Percentiles rank a stretch among this genome's conserved stretches.
phyloP scores from a whole-genome alignment of 495 filamentous ascomycete species.

The Wilcoxina mikolae region DNA sequence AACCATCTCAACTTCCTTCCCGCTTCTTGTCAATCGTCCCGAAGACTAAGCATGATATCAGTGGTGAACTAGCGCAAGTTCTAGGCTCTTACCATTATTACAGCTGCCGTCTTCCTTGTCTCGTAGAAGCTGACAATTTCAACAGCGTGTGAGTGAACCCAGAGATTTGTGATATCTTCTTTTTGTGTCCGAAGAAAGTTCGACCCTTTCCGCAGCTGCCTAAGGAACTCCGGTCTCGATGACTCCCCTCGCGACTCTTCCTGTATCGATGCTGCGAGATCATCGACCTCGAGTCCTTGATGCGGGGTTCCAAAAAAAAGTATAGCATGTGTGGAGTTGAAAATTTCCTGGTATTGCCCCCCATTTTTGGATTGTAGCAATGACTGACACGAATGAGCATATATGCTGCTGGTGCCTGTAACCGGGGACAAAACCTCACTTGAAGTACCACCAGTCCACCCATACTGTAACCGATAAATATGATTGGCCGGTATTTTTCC shows the following conservation, averaged over 20 bases:
- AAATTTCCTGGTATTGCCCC: conserved; percentile 3
- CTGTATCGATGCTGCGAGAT: conserved; percentile 10
- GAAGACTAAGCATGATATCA: neutral
- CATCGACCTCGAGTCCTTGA: conserved; percentile 10
- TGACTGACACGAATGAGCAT: neutral
- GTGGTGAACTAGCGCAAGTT: neutral
- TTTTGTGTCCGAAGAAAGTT: conserved; percentile 8
- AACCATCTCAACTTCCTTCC: conserved; percentile 13
- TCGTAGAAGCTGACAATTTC: conserved; percentile 23
- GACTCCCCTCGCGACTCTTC: neutral
- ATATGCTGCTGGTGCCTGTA: too few relatives aligned
- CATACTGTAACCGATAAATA: conserved; percentile 30
- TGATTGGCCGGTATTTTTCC: conserved; percentile 24
- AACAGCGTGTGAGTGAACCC: neutral
- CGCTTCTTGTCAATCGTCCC: conserved; percentile 7
- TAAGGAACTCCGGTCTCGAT: neutral
- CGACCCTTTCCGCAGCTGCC: conserved; percentile 3
- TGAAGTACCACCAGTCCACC: conserved; percentile 29
- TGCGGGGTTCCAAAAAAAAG: conserved; percentile 27
- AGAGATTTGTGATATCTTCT: conserved; percentile 5
- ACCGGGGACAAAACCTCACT: conserved; percentile 8
- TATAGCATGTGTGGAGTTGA: conserved; percentile 11
- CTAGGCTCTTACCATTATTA: neutral
- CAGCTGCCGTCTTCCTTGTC: conserved; percentile 13
- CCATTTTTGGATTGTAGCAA: conserved; percentile 6